These are phyloP conservation scores for Nelumbo lutea DNA, from an alignment of 164 flowering plant genomes.

Conservation along the genomic window DNA sequence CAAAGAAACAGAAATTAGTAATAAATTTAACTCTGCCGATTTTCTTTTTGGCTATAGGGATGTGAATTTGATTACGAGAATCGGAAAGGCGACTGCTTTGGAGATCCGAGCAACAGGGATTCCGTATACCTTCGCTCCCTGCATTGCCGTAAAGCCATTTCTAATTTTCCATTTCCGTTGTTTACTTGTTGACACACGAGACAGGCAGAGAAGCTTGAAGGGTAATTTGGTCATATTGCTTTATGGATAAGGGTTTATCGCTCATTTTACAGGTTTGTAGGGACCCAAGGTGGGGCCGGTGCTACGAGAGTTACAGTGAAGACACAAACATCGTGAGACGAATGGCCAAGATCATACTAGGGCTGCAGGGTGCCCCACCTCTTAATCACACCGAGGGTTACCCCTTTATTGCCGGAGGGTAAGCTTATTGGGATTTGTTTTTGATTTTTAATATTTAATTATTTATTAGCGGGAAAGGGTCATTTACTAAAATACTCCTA, in stretches of 20 bases:
- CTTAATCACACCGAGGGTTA: constrained; percentile 25
- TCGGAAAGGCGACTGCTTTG: not conserved
- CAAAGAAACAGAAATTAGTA: too few species aligned
- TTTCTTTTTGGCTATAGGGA: constrained; percentile 24
- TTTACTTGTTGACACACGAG: too few species aligned
- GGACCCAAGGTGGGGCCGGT: constrained; percentile 54
- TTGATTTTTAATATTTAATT: too few species aligned
- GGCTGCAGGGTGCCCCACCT: constrained; percentile 42
- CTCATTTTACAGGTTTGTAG: constrained; percentile 26
- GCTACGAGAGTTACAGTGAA: constrained; percentile 44
- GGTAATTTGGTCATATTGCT: too few species aligned
- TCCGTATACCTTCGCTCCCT: not conserved
- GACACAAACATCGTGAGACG: constrained; percentile 33
- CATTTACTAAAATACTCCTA: too few species aligned
- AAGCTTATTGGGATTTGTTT: not conserved
- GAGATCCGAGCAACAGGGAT: not conserved
- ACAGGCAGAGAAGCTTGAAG: too few species aligned
- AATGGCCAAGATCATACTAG: constrained; percentile 31
- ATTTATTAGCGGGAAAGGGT: too few species aligned
- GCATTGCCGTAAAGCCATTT: not conserved
- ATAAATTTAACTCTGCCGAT: too few species aligned
- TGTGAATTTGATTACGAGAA: constrained; percentile 25
- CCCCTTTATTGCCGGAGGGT: constrained; percentile 38
- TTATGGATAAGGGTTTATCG: not conserved
- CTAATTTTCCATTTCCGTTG: not conserved